Conservation (phyloP, 179 eudicot genomes). For the Beta macrorhiza region DNA sequence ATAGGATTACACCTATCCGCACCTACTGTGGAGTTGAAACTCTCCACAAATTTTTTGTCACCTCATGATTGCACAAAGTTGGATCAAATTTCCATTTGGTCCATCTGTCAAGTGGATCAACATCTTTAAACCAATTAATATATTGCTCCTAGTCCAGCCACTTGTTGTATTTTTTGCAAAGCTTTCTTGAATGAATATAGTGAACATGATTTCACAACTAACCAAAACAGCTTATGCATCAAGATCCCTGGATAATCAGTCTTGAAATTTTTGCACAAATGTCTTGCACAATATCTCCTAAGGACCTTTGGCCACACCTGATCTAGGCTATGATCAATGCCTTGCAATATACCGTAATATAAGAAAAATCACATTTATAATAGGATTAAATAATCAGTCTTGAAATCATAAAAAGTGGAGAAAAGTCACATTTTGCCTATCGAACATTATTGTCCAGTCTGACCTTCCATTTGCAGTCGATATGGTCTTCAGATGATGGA, state of each 20-base stretch:
- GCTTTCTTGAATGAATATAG: background rate
- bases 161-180: background rate
- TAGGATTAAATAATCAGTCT: too few relatives aligned
- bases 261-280: background rate
- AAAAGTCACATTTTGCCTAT: too few relatives aligned
- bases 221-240: background rate
- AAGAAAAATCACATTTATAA: too few relatives aligned
- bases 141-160: background rate
- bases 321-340: background rate
- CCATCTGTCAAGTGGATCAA: background rate
- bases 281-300: background rate
- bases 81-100: background rate
- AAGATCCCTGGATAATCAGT: background rate
- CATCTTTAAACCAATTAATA: background rate
- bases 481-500: too few relatives aligned
- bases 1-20: background rate
- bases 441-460: too few relatives aligned
- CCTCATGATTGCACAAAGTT: background rate
- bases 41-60: too few relatives aligned
- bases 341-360: background rate
- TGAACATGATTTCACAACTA: background rate
- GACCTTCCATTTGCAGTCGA: too few relatives aligned
- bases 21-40: background rate
- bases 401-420: too few relatives aligned
- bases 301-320: too few relatives aligned